A percentile compares a stretch with the other conserved stretches of the same genome.
Conservation (phyloP, 768 basidiomycete genomes). For the Mycena leptocephala region DNA sequence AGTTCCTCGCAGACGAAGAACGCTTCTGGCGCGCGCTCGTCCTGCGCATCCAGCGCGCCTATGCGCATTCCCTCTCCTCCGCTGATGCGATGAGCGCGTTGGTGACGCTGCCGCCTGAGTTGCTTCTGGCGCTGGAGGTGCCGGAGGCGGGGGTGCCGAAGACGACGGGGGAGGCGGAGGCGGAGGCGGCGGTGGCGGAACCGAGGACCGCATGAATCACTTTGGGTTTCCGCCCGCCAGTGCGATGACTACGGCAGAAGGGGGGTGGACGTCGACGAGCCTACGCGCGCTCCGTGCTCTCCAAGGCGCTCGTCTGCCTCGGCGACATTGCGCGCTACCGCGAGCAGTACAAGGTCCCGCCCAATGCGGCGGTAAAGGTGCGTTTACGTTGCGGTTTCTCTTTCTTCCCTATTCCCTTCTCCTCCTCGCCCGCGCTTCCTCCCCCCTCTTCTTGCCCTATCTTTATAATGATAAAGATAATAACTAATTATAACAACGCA, state of each 20-base stretch:
- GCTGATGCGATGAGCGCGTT: slow-evolving; percentile 51
- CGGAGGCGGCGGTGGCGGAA: slow-evolving; percentile 35
- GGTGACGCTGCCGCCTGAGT: slow-evolving; percentile 52
- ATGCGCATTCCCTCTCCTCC: slow-evolving; percentile 46
- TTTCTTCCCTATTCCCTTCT: no score
- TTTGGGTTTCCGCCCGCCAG: slow-evolving; percentile 40
- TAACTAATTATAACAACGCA: no score
- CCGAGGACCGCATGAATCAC: slow-evolving; percentile 27
- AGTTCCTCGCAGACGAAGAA: slow-evolving; percentile 92
- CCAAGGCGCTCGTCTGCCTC: slow-evolving; percentile 91
- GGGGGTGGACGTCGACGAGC: slow-evolving; percentile 64
- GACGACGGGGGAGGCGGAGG: background rate
- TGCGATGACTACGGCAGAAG: slow-evolving; percentile 16
- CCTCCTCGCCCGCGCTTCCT: no score
- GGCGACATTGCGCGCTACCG: slow-evolving; percentile 96
- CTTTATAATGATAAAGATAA: no score
- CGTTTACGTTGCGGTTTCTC: no score
- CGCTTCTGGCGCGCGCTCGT: slow-evolving; percentile 92
- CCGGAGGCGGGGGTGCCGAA: no score
- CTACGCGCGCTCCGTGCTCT: slow-evolving; percentile 75
- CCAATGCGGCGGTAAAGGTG: no score
- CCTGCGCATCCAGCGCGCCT: slow-evolving; percentile 80
- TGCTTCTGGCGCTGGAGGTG: background rate
- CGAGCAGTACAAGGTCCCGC: slow-evolving; percentile 87
- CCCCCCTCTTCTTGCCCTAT: no score